Percentiles rank a stretch among this genome's conserved stretches.
Evolutionary conservation across 495 filamentous ascomycete genomes (phyloP).

Genomic region (Trichoderma virens): DNA sequence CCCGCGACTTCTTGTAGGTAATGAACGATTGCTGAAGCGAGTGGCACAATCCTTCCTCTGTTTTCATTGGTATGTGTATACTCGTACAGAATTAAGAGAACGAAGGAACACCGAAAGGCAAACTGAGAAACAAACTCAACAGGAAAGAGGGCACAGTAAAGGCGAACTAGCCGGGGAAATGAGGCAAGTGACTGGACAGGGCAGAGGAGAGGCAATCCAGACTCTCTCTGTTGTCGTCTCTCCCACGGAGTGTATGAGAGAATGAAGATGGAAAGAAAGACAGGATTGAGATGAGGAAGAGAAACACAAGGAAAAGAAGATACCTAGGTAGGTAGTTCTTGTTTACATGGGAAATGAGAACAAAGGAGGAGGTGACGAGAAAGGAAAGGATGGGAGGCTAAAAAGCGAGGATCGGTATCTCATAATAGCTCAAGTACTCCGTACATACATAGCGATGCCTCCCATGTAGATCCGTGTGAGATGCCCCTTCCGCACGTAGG

Average conservation of each 20-base stretch:
- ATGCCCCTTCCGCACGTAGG: not conserved
- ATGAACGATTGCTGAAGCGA: not conserved
- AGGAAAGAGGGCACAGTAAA: slow-evolving; percentile 3
- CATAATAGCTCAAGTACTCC: not conserved
- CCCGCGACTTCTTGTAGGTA: not conserved
- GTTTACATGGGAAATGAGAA: slow-evolving; percentile 11
- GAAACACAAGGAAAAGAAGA: not conserved
- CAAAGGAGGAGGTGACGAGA: not conserved
- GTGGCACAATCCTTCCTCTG: not conserved
- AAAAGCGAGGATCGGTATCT: not conserved
- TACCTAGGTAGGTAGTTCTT: not conserved
- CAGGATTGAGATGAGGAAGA: not conserved
- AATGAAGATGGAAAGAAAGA: not conserved
- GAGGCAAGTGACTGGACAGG: not conserved
- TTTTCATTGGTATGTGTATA: not conserved
- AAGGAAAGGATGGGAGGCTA: not conserved
- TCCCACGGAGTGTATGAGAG: not conserved
- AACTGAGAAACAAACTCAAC: slow-evolving; percentile 12
- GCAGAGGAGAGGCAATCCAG: not conserved
- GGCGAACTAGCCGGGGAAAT: not conserved
- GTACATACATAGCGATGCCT: not conserved
- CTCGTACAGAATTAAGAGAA: slow-evolving; percentile 9
- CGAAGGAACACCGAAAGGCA: slow-evolving; percentile 13
- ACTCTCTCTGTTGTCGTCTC: not conserved
- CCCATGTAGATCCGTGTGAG: not conserved